Percentiles rank a stretch among this genome's conserved stretches.
Conservation (phyloP, 1,284 basidiomycete genomes). For the Xerocomus nothofagi region DNA sequence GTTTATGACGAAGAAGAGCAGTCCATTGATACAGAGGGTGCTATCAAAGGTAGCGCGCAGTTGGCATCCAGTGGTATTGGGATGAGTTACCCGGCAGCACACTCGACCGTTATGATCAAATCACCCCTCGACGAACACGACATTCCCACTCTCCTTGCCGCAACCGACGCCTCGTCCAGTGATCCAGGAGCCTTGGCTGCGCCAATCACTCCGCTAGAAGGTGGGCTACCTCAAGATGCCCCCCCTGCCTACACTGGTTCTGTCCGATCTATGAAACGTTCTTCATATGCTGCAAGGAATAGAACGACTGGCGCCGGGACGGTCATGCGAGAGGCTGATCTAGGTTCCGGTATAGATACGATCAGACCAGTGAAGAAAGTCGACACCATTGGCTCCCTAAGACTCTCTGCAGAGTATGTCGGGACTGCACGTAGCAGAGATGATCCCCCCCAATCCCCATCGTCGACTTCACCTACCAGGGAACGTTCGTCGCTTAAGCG, state of each 20-base stretch:
- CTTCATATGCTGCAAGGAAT: conserved; percentile 74
- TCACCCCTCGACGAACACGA: conserved; percentile 41
- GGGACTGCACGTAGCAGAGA: conserved; percentile 64
- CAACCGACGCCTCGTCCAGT: conserved; percentile 37
- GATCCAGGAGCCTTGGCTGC: conserved; percentile 39
- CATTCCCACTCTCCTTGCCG: conserved; percentile 41
- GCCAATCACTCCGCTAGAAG: conserved; percentile 34
- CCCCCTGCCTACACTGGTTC: conserved; percentile 65
- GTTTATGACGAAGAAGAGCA: conserved; percentile 47
- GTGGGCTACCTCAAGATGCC: conserved; percentile 44
- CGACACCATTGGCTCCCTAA: conserved; percentile 75
- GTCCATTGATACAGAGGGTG: conserved; percentile 58
- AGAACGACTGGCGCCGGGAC: conserved; percentile 68
- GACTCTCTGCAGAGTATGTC: conserved; percentile 78
- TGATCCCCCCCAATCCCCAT: conserved; percentile 41
- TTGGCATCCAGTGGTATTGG: conserved; percentile 43
- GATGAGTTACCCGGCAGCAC: conserved; percentile 54
- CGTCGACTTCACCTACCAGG: conserved; percentile 46
- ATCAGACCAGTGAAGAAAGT: conserved; percentile 92
- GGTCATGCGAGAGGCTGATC: conserved; percentile 74
- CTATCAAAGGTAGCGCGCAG: conserved; percentile 65
- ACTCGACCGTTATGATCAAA: conserved; percentile 72
- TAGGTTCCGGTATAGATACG: conserved; percentile 84
- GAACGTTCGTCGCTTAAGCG: conserved; percentile 45
- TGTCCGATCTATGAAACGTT: conserved; percentile 54